Evolutionary conservation across 2,329 filamentous ascomycete species (phyloP), one percentile per base, ranked within the genome.

Genomic region (Didymosphaeria variabile): DNA sequence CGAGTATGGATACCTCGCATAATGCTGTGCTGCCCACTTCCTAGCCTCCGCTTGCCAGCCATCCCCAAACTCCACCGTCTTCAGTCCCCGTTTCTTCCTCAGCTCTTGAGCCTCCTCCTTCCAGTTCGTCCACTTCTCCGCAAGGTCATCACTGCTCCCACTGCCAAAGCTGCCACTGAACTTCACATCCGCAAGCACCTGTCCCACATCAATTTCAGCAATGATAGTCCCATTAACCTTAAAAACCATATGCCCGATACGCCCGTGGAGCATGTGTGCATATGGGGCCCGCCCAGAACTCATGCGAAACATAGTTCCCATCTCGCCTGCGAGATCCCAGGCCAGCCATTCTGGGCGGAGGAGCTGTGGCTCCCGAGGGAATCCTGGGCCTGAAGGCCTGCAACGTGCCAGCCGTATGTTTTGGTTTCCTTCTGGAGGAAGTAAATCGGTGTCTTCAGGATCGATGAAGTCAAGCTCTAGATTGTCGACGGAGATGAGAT

Each of bases 391-490:
- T 29, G 50, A 9, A 40, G 9, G 19, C 13, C 13, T 9, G 21
- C 50, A 40, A n/a, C 50, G 34, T 1, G 50, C 50, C 4, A 2
- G 12, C 6, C 23, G 17, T 2, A 53, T 17, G 26, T 1, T 5
- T 13, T 10, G 7, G 9, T 53, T 17, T 17, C 19, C 17, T 21
- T 7, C 6, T n/a, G 51, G 52, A 17, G 45, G 58, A 31, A 59
- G 45, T 6, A 51, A 19, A 4, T 34, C 26, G 7, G 10, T 34
- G 6, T 59, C 52, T 26, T 55, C 52, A n/a, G 58, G 58, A 19
- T 59, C 45, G 6, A 55, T 42, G 12, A 59, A 59, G 13, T 59
- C 52, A 17, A 59, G 52, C 36, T 55, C 58, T 15, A 59, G 21
- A 13, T n/a, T n/a, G 15, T 59, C 36, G 26, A 59, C 47, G 2